These are phyloP conservation scores for Debaryomyces subglobosus DNA, from an alignment of 1,139 yeast species.

Conservation along the genomic window DNA sequence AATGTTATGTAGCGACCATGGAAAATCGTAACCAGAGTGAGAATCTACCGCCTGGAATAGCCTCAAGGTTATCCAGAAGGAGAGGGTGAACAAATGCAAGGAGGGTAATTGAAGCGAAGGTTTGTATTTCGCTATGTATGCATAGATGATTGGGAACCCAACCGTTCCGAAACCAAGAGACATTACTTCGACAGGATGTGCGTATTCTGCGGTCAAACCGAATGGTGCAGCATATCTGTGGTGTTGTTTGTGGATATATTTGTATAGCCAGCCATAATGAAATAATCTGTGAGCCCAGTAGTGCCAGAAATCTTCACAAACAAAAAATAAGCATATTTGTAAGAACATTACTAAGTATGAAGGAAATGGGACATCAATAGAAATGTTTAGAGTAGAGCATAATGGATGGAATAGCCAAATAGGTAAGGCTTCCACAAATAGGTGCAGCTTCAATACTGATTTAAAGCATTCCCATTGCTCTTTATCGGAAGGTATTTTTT, in stretches of 20 bases:
- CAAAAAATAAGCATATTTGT: slow-evolving; percentile 76
- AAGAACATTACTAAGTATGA: slow-evolving; percentile 52
- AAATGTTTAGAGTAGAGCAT: slow-evolving; percentile 74
- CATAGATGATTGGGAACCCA: slow-evolving; percentile 78
- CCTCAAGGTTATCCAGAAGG: slow-evolving; percentile 85
- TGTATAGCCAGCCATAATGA: slow-evolving; percentile 85
- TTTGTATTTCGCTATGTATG: slow-evolving; percentile 33
- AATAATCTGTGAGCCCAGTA: slow-evolving; percentile 90
- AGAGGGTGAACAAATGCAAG: slow-evolving; percentile 81
- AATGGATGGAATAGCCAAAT: slow-evolving; percentile 95
- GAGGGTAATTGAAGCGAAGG: slow-evolving; percentile 58
- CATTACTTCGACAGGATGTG: slow-evolving; percentile 92
- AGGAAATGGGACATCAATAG: slow-evolving; percentile 85
- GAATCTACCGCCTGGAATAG: slow-evolving; percentile 94
- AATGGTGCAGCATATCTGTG: slow-evolving; percentile 97
- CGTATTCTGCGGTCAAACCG: slow-evolving; percentile 95
- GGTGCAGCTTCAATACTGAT: slow-evolving; percentile 80
- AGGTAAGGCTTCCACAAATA: slow-evolving; percentile 90
- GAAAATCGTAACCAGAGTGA: slow-evolving; percentile 96
- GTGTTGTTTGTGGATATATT: slow-evolving; percentile 92
- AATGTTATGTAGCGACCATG: slow-evolving; percentile 90
- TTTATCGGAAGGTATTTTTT: slow-evolving; percentile 70
- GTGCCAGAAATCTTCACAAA: slow-evolving; percentile 93
- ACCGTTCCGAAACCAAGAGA: slow-evolving; percentile 92
- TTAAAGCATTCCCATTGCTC: slow-evolving; percentile 94